Evolutionary conservation across 179 eudicot genomes (phyloP), one percentile per base, ranked within the genome.

Genomic region (Beta corolliflora): DNA sequence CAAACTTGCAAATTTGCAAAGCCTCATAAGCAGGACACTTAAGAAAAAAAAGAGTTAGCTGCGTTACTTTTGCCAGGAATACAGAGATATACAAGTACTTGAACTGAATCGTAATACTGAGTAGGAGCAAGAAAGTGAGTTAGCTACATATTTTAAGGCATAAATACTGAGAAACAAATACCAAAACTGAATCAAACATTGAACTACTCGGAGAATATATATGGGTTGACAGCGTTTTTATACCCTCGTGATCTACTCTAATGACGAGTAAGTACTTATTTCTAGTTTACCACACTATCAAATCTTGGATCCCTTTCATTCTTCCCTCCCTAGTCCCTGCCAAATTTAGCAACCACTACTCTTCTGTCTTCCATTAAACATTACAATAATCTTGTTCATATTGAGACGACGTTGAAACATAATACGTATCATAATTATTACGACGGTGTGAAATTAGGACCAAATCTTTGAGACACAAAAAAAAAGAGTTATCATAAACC

Each of bases 141-240:
- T 45, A 69, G 53, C 53, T 69, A 9, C 71, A 15, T 15, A 46
- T 41, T 41, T 68, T 41, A 14, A 16, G 72, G 72, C 21, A 41
- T 23, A 45, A 68, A 64, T 15, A 25, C 9, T 2, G 12, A 41
- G 9, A 14, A 3, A 1, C 4, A 31, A 36, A 10, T 68, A 36
- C 72, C n/a, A 68, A 68, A 68, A 31, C 50, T 68, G 25, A 19
- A 41, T n/a, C 58, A 9, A 14, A 61, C 45, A 14, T 76, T 14
- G 23, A 61, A 36, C 19, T 36, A 75, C 9, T 29, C 16, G 10
- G 10, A 10, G 25, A 41, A 60, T 10, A n/a, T 23, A 23, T 21
- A 61, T 46, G 71, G 25, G 8, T 77, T 77, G 79, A 77, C 52
- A 63, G 70, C 41, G n/a, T 23, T 58, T 61, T 63, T 77, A 77